phyloP scores from a whole-genome alignment of 768 basidiomycete genomes.

The Phlebiopsis flavidoalba region DNA sequence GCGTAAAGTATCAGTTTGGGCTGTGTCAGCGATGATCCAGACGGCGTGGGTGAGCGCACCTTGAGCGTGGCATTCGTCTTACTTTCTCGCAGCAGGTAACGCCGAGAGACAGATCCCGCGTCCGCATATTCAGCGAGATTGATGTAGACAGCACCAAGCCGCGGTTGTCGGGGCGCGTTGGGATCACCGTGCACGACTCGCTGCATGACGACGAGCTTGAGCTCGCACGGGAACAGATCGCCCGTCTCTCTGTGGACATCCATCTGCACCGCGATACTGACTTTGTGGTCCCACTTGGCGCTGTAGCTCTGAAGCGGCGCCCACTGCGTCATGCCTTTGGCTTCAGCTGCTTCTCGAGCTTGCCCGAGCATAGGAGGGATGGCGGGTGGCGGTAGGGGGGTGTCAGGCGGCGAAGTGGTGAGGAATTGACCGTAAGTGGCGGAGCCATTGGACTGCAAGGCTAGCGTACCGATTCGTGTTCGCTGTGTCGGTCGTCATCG shows the following conservation, averaged over 20 bases:
- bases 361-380: slow-evolving; percentile 9
- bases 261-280: slow-evolving; percentile 55
- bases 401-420: slow-evolving; percentile 9
- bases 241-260: slow-evolving; percentile 49
- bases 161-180: slow-evolving; percentile 49
- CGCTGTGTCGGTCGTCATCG: not conserved
- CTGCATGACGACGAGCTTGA: slow-evolving; percentile 65
- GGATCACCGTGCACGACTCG: slow-evolving; percentile 55
- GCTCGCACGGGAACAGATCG: slow-evolving; percentile 49
- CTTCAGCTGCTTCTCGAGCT: slow-evolving; percentile 17
- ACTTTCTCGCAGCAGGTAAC: slow-evolving; percentile 65
- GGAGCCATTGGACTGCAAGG: slow-evolving; percentile 5
- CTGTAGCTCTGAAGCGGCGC: slow-evolving; percentile 59
- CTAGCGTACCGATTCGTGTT: not conserved
- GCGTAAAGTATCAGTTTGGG: not conserved
- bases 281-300: slow-evolving; percentile 54
- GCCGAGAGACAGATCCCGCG: slow-evolving; percentile 50
- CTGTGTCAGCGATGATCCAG: not conserved
- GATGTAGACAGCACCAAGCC: slow-evolving; percentile 60
- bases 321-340: slow-evolving; percentile 59
- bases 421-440: slow-evolving; percentile 8
- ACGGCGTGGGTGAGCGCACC: slow-evolving; percentile 30
- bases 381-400: not conserved
- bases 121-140: slow-evolving; percentile 74
- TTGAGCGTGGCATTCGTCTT: slow-evolving; percentile 79